Evolutionary conservation across 1,139 yeast genomes (phyloP).

Genomic region (Debaryomyces singareniensis): DNA sequence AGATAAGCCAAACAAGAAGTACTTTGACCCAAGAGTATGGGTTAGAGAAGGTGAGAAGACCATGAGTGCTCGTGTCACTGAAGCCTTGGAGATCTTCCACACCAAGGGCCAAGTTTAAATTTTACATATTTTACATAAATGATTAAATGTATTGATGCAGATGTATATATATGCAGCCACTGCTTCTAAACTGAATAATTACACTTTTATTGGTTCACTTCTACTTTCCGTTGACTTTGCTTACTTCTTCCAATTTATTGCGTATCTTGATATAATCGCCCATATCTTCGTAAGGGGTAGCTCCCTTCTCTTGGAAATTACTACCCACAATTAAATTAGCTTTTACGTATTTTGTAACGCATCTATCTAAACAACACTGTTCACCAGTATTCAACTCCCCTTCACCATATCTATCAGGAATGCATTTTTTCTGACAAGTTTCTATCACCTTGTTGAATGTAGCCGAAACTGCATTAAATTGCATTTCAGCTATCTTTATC

Average conservation of each 20-base stretch:
- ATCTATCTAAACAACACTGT: constrained; percentile 65
- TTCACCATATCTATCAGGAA: constrained; percentile 71
- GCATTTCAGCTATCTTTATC: constrained; percentile 66
- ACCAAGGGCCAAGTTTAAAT: constrained; percentile 55
- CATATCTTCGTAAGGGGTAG: constrained; percentile 28
- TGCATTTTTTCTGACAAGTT: constrained; percentile 64
- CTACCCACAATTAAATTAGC: constrained; percentile 60
- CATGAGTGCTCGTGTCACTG: constrained; percentile 79
- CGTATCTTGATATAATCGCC: constrained; percentile 32
- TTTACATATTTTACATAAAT: neutral
- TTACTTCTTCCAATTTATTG: constrained; percentile 3
- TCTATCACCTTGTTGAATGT: constrained; percentile 57
- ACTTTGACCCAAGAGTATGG: constrained; percentile 99
- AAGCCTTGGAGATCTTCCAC: constrained; percentile 85
- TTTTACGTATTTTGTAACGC: constrained; percentile 67
- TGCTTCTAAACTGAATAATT: neutral
- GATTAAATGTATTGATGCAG: neutral
- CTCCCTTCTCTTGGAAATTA: constrained; percentile 24
- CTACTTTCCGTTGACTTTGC: neutral
- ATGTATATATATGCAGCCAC: neutral
- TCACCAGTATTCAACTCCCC: constrained; percentile 77
- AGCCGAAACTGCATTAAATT: constrained; percentile 63
- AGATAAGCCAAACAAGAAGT: constrained; percentile 98
- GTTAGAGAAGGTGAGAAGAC: constrained; percentile 99
- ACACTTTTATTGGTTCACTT: neutral